These are phyloP conservation scores for Sugiyamaella castrensis DNA, from an alignment of 1,139 yeast genomes.

Conservation along the genomic window DNA sequence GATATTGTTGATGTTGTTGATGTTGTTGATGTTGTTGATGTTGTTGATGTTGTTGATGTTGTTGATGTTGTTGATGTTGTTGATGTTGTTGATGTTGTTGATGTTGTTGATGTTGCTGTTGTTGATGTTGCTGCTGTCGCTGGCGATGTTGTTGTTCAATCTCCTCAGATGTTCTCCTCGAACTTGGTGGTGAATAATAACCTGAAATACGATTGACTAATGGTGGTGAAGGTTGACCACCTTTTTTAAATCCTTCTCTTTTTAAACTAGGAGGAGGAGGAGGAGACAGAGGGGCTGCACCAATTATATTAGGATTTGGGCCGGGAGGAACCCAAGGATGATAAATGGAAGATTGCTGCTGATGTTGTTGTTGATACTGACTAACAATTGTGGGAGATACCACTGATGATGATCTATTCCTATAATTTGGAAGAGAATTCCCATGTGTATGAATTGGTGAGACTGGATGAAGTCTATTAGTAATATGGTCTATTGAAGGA, in stretches of 20 bases:
- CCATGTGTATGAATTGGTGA: too few relatives aligned
- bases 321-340: not conserved
- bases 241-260: not conserved
- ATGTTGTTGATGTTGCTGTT: conserved; percentile 2
- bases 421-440: too few relatives aligned
- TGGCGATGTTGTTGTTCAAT: not conserved
- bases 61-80: not conserved
- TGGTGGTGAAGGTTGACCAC: not conserved
- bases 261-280: not conserved
- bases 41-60: conserved; percentile 2
- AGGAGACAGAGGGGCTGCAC: conserved; percentile 8
- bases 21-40: conserved; percentile 2
- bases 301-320: not conserved
- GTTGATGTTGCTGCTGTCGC: not conserved
- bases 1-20: not conserved
- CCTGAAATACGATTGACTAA: conserved; percentile 10
- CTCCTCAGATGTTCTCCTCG: conserved; percentile 20
- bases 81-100: not conserved
- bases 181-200: conserved; percentile 20
- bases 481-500: conserved; percentile 17
- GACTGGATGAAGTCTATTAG: conserved; percentile 12
- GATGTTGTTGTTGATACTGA: too few relatives aligned
- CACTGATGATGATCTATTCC: too few relatives aligned
- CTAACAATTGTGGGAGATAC: too few relatives aligned
- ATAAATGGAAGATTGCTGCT: not conserved